Conservation (phyloP, 805 yeast genomes). For the Lipomyces yamadae region DNA sequence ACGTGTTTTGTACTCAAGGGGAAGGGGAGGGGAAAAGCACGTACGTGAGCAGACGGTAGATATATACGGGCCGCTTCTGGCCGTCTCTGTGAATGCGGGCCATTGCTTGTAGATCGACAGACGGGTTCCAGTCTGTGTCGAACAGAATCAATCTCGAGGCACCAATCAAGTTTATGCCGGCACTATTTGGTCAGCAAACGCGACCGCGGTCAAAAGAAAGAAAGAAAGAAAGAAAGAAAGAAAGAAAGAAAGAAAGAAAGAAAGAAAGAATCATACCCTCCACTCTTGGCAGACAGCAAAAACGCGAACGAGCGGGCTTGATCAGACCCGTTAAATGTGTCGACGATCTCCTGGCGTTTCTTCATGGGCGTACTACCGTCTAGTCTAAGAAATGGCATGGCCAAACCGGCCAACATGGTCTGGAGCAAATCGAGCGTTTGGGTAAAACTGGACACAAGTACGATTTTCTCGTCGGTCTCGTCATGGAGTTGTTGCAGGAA, state of each 20-base stretch:
- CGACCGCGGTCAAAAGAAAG: too few relatives aligned
- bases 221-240: too few relatives aligned
- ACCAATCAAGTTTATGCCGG: constrained; percentile 87
- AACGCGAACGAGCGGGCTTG: constrained; percentile 59
- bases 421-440: constrained; percentile 82
- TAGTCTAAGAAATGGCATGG: constrained; percentile 61
- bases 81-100: constrained; percentile 96
- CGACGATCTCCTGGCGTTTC: constrained; percentile 67
- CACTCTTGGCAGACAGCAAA: constrained; percentile 84
- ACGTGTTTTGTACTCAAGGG: too few relatives aligned
- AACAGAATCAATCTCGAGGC: constrained; percentile 83
- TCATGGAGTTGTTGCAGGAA: constrained; percentile 57
- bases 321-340: constrained; percentile 62
- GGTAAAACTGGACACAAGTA: constrained; percentile 85
- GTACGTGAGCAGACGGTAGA: constrained; percentile 75
- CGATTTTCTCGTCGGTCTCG: constrained; percentile 69
- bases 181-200: constrained; percentile 38
- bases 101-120: constrained; percentile 91
- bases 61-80: constrained; percentile 73
- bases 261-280: constrained; percentile 57
- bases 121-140: constrained; percentile 98
- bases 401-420: constrained; percentile 54
- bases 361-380: constrained; percentile 84
- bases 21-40: not conserved
- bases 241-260: too few relatives aligned